These are phyloP conservation scores for Suillus clintonianus DNA, from an alignment of 768 basidiomycete genomes.

Conservation along the genomic window DNA sequence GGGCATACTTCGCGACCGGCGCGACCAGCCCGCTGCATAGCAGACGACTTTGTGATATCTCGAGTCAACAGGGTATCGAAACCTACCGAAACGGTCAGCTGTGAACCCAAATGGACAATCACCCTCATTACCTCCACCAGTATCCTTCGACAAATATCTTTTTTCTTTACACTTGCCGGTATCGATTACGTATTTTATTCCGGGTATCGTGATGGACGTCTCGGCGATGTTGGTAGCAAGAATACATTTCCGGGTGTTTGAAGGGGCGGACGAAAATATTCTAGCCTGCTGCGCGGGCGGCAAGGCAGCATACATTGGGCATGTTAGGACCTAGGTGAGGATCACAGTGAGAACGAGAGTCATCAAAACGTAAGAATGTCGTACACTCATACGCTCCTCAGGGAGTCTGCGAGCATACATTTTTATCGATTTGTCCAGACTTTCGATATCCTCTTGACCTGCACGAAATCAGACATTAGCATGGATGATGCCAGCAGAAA, in stretches of 20 bases:
- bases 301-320: conserved; percentile 87
- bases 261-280: conserved; percentile 70
- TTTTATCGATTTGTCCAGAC: conserved; percentile 72
- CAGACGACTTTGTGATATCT: conserved; percentile 87
- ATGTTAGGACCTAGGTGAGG: conserved; percentile 61
- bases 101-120: neutral
- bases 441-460: conserved; percentile 98
- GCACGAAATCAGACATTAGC: conserved; percentile 7
- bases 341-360: conserved; percentile 7
- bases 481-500: neutral
- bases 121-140: conserved; percentile 60
- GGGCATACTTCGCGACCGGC: conserved; percentile 85
- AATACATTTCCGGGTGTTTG: conserved; percentile 84
- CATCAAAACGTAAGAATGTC: conserved; percentile 9
- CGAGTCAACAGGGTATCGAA: conserved; percentile 85
- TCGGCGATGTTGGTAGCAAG: conserved; percentile 98
- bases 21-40: conserved; percentile 92
- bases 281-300: conserved; percentile 74
- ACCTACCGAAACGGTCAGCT: conserved; percentile 45
- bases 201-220: conserved; percentile 96
- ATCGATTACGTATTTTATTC: conserved; percentile 94
- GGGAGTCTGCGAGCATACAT: conserved; percentile 72
- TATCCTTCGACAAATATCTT: conserved; percentile 68
- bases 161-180: conserved; percentile 97
- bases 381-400: conserved; percentile 50